A percentile compares a stretch with the other conserved stretches of the same genome.
Evolutionary conservation across 768 basidiomycete genomes (phyloP).

Genomic region (Pulveroboletus sp.): DNA sequence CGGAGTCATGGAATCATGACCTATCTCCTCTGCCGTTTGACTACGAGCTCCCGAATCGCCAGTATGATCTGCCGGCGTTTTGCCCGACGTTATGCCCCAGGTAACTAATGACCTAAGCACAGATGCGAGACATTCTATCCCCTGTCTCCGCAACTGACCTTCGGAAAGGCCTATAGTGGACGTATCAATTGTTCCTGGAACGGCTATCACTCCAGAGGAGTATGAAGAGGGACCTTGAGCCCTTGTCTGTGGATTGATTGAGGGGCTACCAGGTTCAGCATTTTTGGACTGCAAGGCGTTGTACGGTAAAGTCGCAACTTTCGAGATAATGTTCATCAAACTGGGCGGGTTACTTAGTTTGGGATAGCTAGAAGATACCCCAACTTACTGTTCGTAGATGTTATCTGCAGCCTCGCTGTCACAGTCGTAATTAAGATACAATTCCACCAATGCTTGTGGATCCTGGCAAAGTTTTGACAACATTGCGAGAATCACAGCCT

Average conservation of each 20-base stretch:
- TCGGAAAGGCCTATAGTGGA: conserved; percentile 73
- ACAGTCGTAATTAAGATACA: conserved; percentile 99
- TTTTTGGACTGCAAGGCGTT: conserved; percentile 47
- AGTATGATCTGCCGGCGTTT: conserved; percentile 31
- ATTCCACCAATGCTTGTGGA: conserved; percentile 95
- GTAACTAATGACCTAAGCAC: conserved; percentile 86
- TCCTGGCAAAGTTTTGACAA: conserved; percentile 87
- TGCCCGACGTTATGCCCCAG: conserved; percentile 70
- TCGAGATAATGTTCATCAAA: conserved; percentile 94
- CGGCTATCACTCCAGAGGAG: conserved; percentile 62
- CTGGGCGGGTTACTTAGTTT: conserved; percentile 34
- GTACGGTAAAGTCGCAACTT: conserved; percentile 68
- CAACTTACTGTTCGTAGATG: conserved; percentile 87
- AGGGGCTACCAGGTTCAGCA: conserved; percentile 60
- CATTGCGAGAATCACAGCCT: conserved; percentile 89
- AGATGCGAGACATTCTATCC: conserved; percentile 90
- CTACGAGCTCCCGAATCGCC: conserved; percentile 44
- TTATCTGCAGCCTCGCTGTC: conserved; percentile 93
- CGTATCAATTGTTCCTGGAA: conserved; percentile 67
- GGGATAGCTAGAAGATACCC: conserved; percentile 1
- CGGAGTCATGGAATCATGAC: conserved; percentile 50
- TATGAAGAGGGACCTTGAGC: conserved; percentile 42
- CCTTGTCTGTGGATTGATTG: conserved; percentile 45
- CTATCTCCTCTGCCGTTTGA: conserved; percentile 51
- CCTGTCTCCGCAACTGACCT: conserved; percentile 80